Evolutionary conservation across 768 basidiomycete genomes (phyloP), one percentile per base, ranked within the genome.

Genomic region (Termitomyces sp.): DNA sequence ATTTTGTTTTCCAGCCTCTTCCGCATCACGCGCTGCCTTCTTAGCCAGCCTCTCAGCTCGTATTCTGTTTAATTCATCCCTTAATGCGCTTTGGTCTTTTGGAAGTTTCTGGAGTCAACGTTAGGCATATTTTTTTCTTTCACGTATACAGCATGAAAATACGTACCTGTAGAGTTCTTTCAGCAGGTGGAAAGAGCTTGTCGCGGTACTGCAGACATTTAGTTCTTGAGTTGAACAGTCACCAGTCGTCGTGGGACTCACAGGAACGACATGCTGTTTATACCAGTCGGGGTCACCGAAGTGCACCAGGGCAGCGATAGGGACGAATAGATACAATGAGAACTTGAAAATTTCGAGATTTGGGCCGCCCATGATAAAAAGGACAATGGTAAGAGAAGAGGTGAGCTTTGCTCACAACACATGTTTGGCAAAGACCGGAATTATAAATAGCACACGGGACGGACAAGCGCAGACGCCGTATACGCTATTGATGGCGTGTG

Each of bases 301-400:
- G 69, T 93, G 88, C 48, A 92, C 72, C 64, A 94, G 79, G 22
- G 89, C 85, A 45, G 79, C 73, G 55, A 94, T 82, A 10, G 92
- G 92, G 56, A 92, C 84, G 62, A 91, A 91, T 54, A 94, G 83
- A 69, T 94, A 93, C 17, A 92, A 70, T 3, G 83, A 83, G 62
- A 94, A 94, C 72, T 93, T 93, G 84, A 93, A 91, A 17, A 93
- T 80, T 70, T 94, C 92, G 52, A 94, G 83, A 67, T 88, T 90
- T 35, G 89, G 83, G 11, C 88, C 64, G 30, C 62, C 64, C 64
- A 65, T 65, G n/a, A 55, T 28, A 35, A 45, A 5, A 50, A 38
- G 19, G 21, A 35, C 15, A 10, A 43, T 37, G 41, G 41, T 17
- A 7, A 2, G 19, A 15, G 28, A 32, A 34, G 3, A 0, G 11